Conservation (phyloP, 2,329 filamentous ascomycete genomes). For the Botrytis squamosa region DNA sequence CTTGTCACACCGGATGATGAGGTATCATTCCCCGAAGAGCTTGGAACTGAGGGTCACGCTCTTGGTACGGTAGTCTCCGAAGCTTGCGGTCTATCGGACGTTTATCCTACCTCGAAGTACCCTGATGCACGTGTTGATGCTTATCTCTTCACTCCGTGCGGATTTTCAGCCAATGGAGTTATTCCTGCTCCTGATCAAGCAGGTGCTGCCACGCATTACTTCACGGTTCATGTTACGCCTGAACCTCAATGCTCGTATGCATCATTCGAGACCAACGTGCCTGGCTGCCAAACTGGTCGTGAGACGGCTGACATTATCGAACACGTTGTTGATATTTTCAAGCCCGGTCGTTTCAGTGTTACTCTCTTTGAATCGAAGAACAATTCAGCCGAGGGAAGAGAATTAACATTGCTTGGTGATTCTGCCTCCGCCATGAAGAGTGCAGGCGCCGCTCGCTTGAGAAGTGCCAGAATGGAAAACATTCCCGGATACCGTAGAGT, state of each 20-base stretch:
- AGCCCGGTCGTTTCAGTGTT: conserved; percentile 94
- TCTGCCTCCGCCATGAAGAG: conserved; percentile 42
- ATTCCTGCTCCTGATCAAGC: conserved; percentile 70
- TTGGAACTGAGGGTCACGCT: conserved; percentile 91
- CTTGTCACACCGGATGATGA: conserved; percentile 58
- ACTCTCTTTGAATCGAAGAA: conserved; percentile 92
- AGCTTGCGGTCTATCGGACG: conserved; percentile 79
- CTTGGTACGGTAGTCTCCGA: conserved; percentile 92
- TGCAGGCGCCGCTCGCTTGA: conserved; percentile 44
- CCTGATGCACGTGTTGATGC: conserved; percentile 92
- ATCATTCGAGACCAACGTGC: conserved; percentile 97
- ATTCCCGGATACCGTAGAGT: conserved; percentile 85
- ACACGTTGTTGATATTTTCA: conserved; percentile 94
- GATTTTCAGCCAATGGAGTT: conserved; percentile 95
- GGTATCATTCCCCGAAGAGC: conserved; percentile 62
- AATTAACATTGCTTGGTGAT: conserved; percentile 40
- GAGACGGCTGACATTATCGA: conserved; percentile 89
- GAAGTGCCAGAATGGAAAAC: conserved; percentile 58
- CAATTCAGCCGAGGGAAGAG: conserved; percentile 36
- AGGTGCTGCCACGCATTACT: conserved; percentile 69
- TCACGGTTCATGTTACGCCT: conserved; percentile 96
- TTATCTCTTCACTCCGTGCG: conserved; percentile 94
- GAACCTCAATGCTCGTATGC: conserved; percentile 97
- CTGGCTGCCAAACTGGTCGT: conserved; percentile 80
- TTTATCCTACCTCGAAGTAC: conserved; percentile 84